A percentile compares a stretch with the other conserved stretches of the same genome.
These are phyloP conservation scores for Polytolypa hystricis DNA, from an alignment of 2,329 filamentous ascomycete species.

Conservation along the genomic window DNA sequence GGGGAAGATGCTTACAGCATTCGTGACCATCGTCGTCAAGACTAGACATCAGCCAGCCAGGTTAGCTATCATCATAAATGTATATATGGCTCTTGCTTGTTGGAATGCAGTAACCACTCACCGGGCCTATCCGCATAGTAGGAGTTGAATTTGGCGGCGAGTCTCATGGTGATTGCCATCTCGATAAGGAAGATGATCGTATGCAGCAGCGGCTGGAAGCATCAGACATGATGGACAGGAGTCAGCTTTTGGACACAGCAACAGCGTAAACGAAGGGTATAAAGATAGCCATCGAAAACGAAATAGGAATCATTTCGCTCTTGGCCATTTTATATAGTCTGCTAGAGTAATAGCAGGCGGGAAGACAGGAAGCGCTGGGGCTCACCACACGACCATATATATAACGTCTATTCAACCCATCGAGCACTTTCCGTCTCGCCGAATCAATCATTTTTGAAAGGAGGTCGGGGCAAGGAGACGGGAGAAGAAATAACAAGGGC, in stretches of 20 bases:
- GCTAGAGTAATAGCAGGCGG: no score
- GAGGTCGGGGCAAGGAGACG: slow-evolving; percentile 13
- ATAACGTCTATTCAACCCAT: slow-evolving; percentile 37
- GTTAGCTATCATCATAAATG: background rate
- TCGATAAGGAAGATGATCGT: slow-evolving; percentile 75
- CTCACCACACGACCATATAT: slow-evolving; percentile 36
- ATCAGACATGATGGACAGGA: background rate
- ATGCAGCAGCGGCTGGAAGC: slow-evolving; percentile 69
- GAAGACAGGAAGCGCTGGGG: no score
- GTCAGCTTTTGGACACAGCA: background rate
- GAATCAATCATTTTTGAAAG: slow-evolving; percentile 29
- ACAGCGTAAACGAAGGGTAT: background rate
- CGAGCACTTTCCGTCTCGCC: slow-evolving; percentile 30
- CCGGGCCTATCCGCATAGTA: slow-evolving; percentile 86
- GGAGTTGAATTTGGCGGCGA: slow-evolving; percentile 79
- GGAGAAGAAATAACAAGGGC: slow-evolving; percentile 19
- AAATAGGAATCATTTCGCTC: slow-evolving; percentile 6
- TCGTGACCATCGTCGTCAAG: slow-evolving; percentile 97
- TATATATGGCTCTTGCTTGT: background rate
- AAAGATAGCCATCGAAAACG: no score
- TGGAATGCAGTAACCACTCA: slow-evolving; percentile 31
- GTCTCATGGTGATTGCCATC: slow-evolving; percentile 71
- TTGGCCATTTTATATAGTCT: no score
- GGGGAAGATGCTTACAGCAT: slow-evolving; percentile 53
- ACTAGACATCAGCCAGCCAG: slow-evolving; percentile 43